These are phyloP conservation scores for Didymella glomerata DNA, from an alignment of 2,329 filamentous ascomycete species.

Conservation along the genomic window DNA sequence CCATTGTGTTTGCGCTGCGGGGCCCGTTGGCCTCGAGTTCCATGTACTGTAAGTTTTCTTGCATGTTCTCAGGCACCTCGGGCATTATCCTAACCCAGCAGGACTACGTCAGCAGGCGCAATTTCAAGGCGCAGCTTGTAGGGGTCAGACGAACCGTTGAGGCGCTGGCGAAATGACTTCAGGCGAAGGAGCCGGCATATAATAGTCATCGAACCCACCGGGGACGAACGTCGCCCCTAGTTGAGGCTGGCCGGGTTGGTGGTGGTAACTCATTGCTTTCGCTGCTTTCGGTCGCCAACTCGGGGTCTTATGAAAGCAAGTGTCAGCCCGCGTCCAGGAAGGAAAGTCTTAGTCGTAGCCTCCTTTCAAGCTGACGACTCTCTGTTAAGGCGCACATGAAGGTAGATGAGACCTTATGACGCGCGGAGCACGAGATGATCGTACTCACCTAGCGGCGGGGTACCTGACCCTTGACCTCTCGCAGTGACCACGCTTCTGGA, in stretches of 20 bases:
- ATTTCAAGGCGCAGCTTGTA: constrained; percentile 31
- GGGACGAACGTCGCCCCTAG: constrained; percentile 71
- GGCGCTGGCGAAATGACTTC: constrained; percentile 75
- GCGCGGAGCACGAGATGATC: constrained; percentile 35
- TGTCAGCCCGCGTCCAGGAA: constrained; percentile 43
- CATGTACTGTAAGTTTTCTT: constrained; percentile 89
- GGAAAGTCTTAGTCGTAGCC: constrained; percentile 22
- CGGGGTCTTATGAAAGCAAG: constrained; percentile 26
- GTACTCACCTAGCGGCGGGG: constrained; percentile 39
- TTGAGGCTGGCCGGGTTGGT: constrained; percentile 47
- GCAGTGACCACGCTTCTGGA: constrained; percentile 29
- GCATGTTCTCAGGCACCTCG: constrained; percentile 96
- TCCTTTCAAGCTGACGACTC: constrained; percentile 25
- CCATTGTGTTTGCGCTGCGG: constrained; percentile 37
- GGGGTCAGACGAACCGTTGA: constrained; percentile 65
- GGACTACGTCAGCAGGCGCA: constrained; percentile 44
- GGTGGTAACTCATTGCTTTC: constrained; percentile 51
- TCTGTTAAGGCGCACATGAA: constrained; percentile 29
- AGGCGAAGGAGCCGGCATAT: constrained; percentile 64
- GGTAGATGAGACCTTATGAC: constrained; percentile 34
- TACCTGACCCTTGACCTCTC: constrained; percentile 32
- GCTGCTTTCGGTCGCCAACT: constrained; percentile 23
- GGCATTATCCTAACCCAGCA: constrained; percentile 77
- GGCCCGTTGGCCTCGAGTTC: constrained; percentile 76
- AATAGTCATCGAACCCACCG: constrained; percentile 72